Conservation (phyloP, 2,329 filamentous ascomycete genomes). For the Keithomyces neogunnii region DNA sequence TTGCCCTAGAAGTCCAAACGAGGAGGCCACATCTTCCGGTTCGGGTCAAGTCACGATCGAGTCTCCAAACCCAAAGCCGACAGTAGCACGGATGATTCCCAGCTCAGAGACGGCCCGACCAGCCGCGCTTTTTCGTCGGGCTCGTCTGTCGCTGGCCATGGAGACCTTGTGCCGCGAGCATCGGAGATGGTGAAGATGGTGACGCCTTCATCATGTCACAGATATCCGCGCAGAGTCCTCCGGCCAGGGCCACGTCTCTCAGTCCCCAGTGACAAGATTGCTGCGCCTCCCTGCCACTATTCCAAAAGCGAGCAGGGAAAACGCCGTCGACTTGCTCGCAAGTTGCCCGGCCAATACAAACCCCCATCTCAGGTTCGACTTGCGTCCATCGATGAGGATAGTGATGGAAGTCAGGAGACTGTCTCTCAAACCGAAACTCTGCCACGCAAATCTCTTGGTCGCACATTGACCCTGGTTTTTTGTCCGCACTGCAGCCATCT, state of each 20-base stretch:
- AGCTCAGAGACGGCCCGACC: not conserved
- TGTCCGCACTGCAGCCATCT: not conserved
- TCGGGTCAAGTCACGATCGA: not conserved
- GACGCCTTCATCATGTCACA: not conserved
- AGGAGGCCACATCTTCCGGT: not conserved
- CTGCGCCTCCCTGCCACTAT: not conserved
- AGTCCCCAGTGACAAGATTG: not conserved
- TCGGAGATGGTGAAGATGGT: not conserved
- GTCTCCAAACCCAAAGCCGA: not conserved
- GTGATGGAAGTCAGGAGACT: not conserved
- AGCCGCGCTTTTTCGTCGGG: not conserved
- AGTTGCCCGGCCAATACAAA: not conserved
- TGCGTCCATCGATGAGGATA: conserved; percentile 6
- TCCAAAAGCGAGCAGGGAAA: not conserved
- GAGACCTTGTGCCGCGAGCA: not conserved
- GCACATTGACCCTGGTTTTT: too few relatives aligned
- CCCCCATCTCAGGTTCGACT: not conserved
- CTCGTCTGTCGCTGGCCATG: not conserved
- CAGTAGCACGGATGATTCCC: not conserved
- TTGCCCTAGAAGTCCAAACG: not conserved
- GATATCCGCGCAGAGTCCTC: not conserved
- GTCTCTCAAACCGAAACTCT: not conserved
- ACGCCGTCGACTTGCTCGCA: not conserved
- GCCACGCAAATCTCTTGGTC: not conserved
- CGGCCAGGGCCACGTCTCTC: not conserved